A percentile compares a stretch with the other conserved stretches of the same genome.
phyloP scores from a whole-genome alignment of 2,329 filamentous ascomycete genomes.

The Talaromyces islandicus region DNA sequence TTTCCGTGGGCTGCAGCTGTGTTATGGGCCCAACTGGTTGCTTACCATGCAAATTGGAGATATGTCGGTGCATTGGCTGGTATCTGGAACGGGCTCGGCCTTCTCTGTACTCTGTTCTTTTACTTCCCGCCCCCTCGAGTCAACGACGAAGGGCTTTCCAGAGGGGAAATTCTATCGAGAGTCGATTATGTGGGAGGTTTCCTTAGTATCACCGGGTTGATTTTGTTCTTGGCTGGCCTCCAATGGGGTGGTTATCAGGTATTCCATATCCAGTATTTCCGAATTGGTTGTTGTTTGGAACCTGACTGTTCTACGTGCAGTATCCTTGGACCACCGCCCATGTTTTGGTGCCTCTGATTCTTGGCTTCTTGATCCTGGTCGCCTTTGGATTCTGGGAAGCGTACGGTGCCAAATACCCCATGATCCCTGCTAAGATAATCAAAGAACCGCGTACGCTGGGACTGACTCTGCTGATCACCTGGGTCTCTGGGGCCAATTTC shows the following conservation, averaged over 20 bases:
- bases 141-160: slow-evolving; percentile 34
- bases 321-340: slow-evolving; percentile 42
- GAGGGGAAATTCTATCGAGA: slow-evolving; percentile 35
- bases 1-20: slow-evolving; percentile 58
- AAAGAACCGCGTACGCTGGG: slow-evolving; percentile 46
- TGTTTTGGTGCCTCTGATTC: slow-evolving; percentile 41
- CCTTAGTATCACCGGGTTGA: slow-evolving; percentile 43
- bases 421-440: slow-evolving; percentile 40
- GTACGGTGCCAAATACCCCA: slow-evolving; percentile 41
- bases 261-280: slow-evolving; percentile 10
- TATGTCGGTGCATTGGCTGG: slow-evolving; percentile 39
- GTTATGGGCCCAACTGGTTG: slow-evolving; percentile 55
- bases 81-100: slow-evolving; percentile 37
- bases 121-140: slow-evolving; percentile 42
- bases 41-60: slow-evolving; percentile 39
- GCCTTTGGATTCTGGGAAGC: slow-evolving; percentile 43
- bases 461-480: slow-evolving; percentile 53
- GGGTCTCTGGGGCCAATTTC: slow-evolving; percentile 56
- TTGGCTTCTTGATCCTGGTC: slow-evolving; percentile 38
- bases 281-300: neutral
- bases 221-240: slow-evolving; percentile 44
- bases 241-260: slow-evolving; percentile 48
- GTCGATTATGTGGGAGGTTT: slow-evolving; percentile 48
- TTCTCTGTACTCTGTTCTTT: slow-evolving; percentile 37
- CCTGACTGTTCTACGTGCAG: slow-evolving; percentile 15